A percentile compares a stretch with the other conserved stretches of the same genome.
phyloP scores from a whole-genome alignment of 345 rosid genomes.

The Zanthoxylum bungeanum region DNA sequence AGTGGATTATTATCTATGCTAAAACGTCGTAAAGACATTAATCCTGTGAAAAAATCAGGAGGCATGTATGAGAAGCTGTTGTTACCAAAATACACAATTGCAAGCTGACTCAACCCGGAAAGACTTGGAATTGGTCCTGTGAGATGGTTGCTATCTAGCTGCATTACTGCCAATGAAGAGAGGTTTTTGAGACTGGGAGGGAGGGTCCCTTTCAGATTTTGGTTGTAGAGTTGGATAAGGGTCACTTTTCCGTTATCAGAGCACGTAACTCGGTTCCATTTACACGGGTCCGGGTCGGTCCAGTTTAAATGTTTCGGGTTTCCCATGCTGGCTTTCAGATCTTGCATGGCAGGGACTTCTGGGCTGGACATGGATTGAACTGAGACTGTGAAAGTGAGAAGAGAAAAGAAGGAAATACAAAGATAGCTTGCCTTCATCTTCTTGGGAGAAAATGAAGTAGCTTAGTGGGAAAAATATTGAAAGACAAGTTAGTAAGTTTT shows the following conservation, averaged over 20 bases:
- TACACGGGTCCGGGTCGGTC: conserved; percentile 65
- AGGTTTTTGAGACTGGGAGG: conserved; percentile 52
- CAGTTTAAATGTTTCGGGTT: conserved; percentile 45
- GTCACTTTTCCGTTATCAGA: conserved; percentile 28
- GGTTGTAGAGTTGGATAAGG: conserved; percentile 49
- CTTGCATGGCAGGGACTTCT: background rate
- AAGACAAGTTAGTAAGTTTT: too few relatives aligned
- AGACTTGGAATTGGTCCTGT: conserved; percentile 59
- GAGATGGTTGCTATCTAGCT: conserved; percentile 49
- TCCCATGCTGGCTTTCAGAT: conserved; percentile 29
- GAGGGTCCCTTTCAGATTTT: conserved; percentile 40
- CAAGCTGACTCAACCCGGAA: conserved; percentile 38
- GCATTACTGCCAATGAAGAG: conserved; percentile 32
- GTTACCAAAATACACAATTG: conserved; percentile 29
- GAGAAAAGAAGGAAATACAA: background rate
- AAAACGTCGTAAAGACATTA: conserved; percentile 34
- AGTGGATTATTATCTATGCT: conserved; percentile 49
- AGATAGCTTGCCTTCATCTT: background rate
- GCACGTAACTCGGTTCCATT: conserved; percentile 51
- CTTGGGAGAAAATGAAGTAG: too few relatives aligned
- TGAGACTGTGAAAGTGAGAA: conserved; percentile 25
- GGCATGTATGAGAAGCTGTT: conserved; percentile 54
- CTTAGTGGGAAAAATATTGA: too few relatives aligned
- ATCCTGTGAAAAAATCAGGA: conserved; percentile 51
- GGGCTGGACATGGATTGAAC: background rate